phyloP scores from a whole-genome alignment of 257 asterid genomes.

The Coffea eugenioides region DNA sequence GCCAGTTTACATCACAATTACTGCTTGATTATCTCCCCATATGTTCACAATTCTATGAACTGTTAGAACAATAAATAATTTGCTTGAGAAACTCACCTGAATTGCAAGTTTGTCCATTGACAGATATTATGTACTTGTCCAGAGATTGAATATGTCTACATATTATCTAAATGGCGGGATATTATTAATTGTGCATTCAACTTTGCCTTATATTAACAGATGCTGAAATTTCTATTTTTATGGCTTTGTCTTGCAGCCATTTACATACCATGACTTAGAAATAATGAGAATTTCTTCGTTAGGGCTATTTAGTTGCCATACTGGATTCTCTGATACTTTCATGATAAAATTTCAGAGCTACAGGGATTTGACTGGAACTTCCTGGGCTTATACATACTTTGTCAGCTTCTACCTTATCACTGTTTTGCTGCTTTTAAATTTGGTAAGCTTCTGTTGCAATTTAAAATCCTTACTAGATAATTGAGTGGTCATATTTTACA shows the following conservation, averaged over 20 bases:
- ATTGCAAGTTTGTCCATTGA: not conserved
- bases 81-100: not conserved
- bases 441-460: conserved; percentile 50
- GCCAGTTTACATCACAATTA: not conserved
- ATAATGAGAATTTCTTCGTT: not conserved
- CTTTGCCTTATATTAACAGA: not conserved
- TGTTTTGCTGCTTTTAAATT: conserved; percentile 75
- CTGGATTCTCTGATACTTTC: conserved; percentile 20
- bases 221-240: not conserved
- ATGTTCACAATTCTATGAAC: not conserved
- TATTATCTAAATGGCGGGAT: not conserved
- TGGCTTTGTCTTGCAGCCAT: not conserved
- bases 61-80: not conserved
- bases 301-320: conserved; percentile 6
- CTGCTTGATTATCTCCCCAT: not conserved
- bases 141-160: not conserved
- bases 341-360: conserved; percentile 70
- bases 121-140: not conserved
- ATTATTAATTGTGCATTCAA: not conserved
- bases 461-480: not conserved
- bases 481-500: not conserved
- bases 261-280: not conserved
- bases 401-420: conserved; percentile 94
- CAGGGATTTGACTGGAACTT: conserved; percentile 73
- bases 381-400: conserved; percentile 78